phyloP scores from a whole-genome alignment of 108 stramenopile species.

The Cyclotella sp. region DNA sequence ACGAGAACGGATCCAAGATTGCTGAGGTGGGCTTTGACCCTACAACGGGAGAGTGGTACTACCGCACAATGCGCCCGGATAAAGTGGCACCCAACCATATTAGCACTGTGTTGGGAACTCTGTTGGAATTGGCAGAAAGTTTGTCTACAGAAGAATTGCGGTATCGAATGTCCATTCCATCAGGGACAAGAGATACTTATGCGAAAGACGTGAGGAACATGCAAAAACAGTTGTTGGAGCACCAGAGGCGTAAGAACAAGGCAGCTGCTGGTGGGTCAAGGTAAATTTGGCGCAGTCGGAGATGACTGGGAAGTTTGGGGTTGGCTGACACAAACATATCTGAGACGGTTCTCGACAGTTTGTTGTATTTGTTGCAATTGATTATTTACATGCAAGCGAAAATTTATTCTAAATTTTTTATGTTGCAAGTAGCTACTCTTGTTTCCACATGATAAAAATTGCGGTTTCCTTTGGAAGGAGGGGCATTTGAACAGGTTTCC shows the following conservation, averaged over 20 bases:
- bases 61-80: slow-evolving; percentile 88
- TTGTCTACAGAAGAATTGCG: slow-evolving; percentile 86
- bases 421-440: too few relatives aligned
- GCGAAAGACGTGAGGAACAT: slow-evolving; percentile 76
- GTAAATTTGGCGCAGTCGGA: not conserved
- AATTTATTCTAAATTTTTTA: too few relatives aligned
- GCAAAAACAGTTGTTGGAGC: slow-evolving; percentile 80
- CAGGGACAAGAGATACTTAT: slow-evolving; percentile 83
- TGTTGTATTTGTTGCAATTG: too few relatives aligned
- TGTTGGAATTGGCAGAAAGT: slow-evolving; percentile 87
- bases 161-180: slow-evolving; percentile 84
- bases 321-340: too few relatives aligned
- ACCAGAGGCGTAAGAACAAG: slow-evolving; percentile 68
- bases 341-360: too few relatives aligned
- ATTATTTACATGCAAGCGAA: too few relatives aligned
- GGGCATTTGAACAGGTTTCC: too few relatives aligned
- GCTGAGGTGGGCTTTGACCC: slow-evolving; percentile 92
- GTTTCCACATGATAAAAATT: too few relatives aligned
- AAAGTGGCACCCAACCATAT: slow-evolving; percentile 89
- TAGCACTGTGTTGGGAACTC: slow-evolving; percentile 82
- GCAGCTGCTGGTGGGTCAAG: slow-evolving; percentile 27
- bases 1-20: slow-evolving; percentile 69
- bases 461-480: too few relatives aligned
- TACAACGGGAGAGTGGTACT: slow-evolving; percentile 92
- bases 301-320: too few relatives aligned